A percentile compares a stretch with the other conserved stretches of the same genome.
These are phyloP conservation scores for Quercus gilva DNA, from an alignment of 306 rosid species.

Conservation along the genomic window DNA sequence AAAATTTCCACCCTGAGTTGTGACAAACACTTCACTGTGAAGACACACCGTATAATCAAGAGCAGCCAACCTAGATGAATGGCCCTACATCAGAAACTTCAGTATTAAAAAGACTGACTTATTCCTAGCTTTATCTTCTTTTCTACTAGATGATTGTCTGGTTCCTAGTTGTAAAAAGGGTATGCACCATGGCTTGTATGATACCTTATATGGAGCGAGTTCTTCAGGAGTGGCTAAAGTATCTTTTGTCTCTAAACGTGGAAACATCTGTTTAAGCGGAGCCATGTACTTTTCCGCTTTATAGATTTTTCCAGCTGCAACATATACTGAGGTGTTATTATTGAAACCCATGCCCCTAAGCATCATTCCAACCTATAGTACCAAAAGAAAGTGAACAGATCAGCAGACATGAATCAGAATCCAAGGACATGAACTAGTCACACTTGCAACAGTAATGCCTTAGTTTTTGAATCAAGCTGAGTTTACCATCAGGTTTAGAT, in stretches of 20 bases:
- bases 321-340: conserved; percentile 77
- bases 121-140: conserved; percentile 3
- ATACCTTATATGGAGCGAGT: conserved; percentile 83
- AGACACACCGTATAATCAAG: conserved; percentile 97
- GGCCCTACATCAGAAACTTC: conserved; percentile 71
- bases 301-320: conserved; percentile 92
- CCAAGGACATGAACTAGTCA: neutral
- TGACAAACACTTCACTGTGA: conserved; percentile 91
- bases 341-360: conserved; percentile 98
- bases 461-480: neutral
- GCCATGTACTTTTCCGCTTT: conserved; percentile 83
- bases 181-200: conserved; percentile 13
- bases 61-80: conserved; percentile 93
- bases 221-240: conserved; percentile 78
- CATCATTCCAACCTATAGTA: conserved; percentile 89
- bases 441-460: neutral
- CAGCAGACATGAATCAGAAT: neutral
- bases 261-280: conserved; percentile 95
- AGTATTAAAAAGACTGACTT: conserved; percentile 17
- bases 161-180: conserved; percentile 3
- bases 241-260: conserved; percentile 79
- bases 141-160: conserved; percentile 21
- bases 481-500: neutral
- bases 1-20: conserved; percentile 97
- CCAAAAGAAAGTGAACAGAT: conserved; percentile 15